Evolutionary conservation across 140 eudicot species (phyloP).

Genomic region (Erigeron philadelphicus): DNA sequence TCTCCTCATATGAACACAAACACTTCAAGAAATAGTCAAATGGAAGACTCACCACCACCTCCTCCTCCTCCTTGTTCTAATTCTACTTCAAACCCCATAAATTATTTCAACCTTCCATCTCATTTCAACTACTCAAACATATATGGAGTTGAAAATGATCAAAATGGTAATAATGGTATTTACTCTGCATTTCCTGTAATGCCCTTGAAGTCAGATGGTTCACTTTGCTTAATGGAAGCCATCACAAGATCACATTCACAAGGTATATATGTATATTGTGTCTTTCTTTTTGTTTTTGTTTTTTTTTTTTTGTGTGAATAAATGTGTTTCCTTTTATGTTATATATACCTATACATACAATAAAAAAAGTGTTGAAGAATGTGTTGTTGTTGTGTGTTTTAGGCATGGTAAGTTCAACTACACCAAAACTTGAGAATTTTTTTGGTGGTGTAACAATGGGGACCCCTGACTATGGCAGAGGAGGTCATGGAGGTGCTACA

Average conservation of each 20-base stretch:
- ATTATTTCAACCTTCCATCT: slow-evolving; percentile 43
- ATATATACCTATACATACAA: no score
- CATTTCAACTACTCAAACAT: slow-evolving; percentile 50
- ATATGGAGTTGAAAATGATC: slow-evolving; percentile 41
- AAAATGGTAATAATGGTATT: slow-evolving; percentile 40
- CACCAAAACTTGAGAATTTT: slow-evolving; percentile 92
- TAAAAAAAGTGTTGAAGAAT: slow-evolving; percentile 15
- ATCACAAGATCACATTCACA: slow-evolving; percentile 66
- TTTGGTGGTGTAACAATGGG: slow-evolving; percentile 84
- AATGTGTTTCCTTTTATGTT: neutral
- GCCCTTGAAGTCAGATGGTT: slow-evolving; percentile 93
- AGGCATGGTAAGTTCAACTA: slow-evolving; percentile 47
- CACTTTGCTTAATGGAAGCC: slow-evolving; percentile 81
- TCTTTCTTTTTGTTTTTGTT: neutral
- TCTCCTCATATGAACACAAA: slow-evolving; percentile 47
- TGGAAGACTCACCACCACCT: slow-evolving; percentile 25
- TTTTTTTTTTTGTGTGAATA: slow-evolving; percentile 19
- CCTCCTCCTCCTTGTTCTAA: slow-evolving; percentile 23
- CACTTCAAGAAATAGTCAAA: slow-evolving; percentile 21
- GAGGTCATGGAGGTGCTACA: slow-evolving; percentile 22
- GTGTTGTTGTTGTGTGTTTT: slow-evolving; percentile 27
- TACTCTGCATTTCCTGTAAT: slow-evolving; percentile 58
- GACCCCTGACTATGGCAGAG: slow-evolving; percentile 60
- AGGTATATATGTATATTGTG: slow-evolving; percentile 32
- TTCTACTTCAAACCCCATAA: slow-evolving; percentile 32